Percentiles rank a stretch among this genome's conserved stretches.
These are phyloP conservation scores for Mycena rebaudengoi DNA, from an alignment of 768 basidiomycete genomes.

Conservation along the genomic window DNA sequence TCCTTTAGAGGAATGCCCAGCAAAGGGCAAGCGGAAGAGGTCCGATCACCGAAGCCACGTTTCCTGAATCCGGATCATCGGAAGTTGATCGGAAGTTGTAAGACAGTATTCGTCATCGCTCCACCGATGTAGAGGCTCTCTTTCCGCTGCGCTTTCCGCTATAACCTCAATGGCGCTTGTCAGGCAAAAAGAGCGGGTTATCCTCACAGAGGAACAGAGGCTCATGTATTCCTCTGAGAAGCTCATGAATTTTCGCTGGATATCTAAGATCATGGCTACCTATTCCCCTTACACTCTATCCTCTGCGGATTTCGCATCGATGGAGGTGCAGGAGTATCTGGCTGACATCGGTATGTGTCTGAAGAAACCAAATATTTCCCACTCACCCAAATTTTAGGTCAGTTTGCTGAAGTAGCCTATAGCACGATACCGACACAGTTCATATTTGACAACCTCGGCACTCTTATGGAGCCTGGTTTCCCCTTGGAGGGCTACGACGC, in stretches of 20 bases:
- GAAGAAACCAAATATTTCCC: not conserved
- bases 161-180: too few species aligned
- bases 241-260: constrained; percentile 63
- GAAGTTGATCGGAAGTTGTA: too few species aligned
- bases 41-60: too few species aligned
- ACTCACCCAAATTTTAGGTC: constrained; percentile 41
- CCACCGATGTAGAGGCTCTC: too few species aligned
- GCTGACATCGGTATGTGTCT: constrained; percentile 50
- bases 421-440: constrained; percentile 51
- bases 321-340: constrained; percentile 48
- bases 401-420: constrained; percentile 65
- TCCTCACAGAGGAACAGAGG: constrained; percentile 51
- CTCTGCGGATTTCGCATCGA: constrained; percentile 47
- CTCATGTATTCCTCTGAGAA: constrained; percentile 62
- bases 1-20: too few species aligned
- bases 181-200: too few species aligned
- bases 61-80: too few species aligned
- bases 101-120: too few species aligned
- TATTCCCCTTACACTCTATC: constrained; percentile 54
- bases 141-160: too few species aligned
- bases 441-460: constrained; percentile 50
- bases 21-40: too few species aligned
- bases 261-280: constrained; percentile 56
- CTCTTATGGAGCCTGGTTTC: constrained; percentile 50
- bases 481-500: constrained; percentile 60